Conservation (phyloP, 176 grass and related monocot species). For the Metroxylon sagu region DNA sequence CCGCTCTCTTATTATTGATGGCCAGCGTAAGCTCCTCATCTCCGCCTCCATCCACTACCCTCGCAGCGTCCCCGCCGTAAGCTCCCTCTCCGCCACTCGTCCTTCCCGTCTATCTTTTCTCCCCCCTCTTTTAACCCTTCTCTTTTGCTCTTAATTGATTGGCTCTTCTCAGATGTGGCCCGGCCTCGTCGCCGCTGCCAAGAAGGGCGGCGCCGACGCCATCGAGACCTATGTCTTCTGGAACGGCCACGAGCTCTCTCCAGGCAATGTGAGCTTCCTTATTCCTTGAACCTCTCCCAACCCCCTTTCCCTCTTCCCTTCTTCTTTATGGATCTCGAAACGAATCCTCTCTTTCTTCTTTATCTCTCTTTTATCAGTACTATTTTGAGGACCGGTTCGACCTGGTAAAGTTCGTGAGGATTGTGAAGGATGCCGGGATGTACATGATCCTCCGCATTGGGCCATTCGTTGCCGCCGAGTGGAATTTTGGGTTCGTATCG, state of each 20-base stretch:
- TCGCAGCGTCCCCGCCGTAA: constrained; percentile 85
- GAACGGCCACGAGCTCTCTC: constrained; percentile 88
- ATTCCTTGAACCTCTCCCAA: neutral
- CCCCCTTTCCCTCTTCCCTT: neutral
- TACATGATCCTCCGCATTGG: constrained; percentile 93
- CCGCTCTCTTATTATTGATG: constrained; percentile 88
- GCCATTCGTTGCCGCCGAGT: constrained; percentile 87
- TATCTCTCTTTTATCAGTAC: constrained; percentile 39
- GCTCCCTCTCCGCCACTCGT: neutral
- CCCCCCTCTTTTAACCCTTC: neutral
- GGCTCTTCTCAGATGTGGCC: constrained; percentile 83
- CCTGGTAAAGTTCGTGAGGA: constrained; percentile 60
- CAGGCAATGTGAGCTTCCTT: constrained; percentile 47
- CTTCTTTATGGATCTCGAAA: neutral
- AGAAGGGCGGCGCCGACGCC: constrained; percentile 73
- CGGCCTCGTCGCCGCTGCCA: constrained; percentile 62
- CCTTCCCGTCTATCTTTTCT: neutral
- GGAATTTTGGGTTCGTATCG: constrained; percentile 57
- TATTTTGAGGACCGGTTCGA: constrained; percentile 94
- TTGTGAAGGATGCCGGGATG: constrained; percentile 64
- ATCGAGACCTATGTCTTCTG: constrained; percentile 98
- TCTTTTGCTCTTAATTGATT: neutral
- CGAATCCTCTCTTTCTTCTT: neutral
- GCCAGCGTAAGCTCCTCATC: constrained; percentile 81
- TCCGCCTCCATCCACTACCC: constrained; percentile 98